Conservation (phyloP, 2,329 filamentous ascomycete species). For the Nemania diffusa region DNA sequence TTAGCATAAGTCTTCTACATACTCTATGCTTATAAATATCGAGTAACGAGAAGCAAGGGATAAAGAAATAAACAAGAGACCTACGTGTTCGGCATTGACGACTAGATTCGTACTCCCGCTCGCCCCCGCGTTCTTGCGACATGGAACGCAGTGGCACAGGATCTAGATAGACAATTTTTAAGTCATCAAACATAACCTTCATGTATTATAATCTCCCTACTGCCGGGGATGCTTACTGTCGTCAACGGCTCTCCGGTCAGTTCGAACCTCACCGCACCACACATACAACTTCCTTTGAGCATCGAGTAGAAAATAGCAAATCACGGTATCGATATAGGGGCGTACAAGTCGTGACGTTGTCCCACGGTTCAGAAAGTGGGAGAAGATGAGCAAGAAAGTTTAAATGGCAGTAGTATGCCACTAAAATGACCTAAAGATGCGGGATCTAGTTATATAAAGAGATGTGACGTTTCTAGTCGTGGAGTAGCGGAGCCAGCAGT, state of each 20-base stretch:
- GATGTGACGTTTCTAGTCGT: background rate
- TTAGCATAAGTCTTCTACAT: background rate
- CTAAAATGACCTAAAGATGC: background rate
- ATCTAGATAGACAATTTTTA: background rate
- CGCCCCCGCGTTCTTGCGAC: slow-evolving; percentile 26
- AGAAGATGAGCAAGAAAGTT: background rate
- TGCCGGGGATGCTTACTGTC: slow-evolving; percentile 9
- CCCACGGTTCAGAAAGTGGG: background rate
- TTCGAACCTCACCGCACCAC: slow-evolving; percentile 27
- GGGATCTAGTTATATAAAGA: background rate
- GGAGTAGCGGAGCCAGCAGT: slow-evolving; percentile 18
- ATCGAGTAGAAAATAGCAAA: slow-evolving; percentile 1
- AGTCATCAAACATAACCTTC: background rate
- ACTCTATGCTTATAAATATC: background rate
- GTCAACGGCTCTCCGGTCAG: slow-evolving; percentile 24
- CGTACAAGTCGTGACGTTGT: background rate
- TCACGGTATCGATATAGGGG: background rate
- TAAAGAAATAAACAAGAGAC: background rate
- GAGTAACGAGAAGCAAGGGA: background rate
- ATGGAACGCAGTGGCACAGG: slow-evolving; percentile 28
- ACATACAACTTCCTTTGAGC: slow-evolving; percentile 29
- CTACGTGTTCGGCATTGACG: slow-evolving; percentile 24
- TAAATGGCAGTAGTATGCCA: background rate
- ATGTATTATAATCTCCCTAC: background rate
- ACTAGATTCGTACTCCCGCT: slow-evolving; percentile 31